Conservation (phyloP, 2,329 filamentous ascomycete species). For the Penicillium brevicompactum region DNA sequence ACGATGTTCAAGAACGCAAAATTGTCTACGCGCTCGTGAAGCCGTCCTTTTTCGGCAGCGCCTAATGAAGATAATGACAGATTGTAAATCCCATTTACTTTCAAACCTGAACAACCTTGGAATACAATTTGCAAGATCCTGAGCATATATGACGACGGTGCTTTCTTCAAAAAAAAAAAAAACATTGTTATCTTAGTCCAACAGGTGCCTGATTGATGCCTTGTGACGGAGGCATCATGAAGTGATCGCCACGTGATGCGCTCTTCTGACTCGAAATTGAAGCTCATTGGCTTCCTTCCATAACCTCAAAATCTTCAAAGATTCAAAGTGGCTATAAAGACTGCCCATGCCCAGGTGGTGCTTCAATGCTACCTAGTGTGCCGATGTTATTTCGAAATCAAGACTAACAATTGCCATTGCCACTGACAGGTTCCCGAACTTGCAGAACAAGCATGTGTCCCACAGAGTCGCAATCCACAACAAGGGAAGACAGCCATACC, state of each 20-base stretch:
- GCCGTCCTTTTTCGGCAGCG: too few species aligned
- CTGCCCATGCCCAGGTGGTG: background rate
- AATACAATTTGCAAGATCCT: too few species aligned
- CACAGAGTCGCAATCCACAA: background rate
- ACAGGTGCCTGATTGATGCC: background rate
- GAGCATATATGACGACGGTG: too few species aligned
- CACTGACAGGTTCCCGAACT: conserved; percentile 1
- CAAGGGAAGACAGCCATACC: conserved; percentile 14
- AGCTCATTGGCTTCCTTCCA: background rate
- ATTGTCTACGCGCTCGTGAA: too few species aligned
- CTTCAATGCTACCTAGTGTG: background rate
- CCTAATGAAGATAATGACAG: too few species aligned
- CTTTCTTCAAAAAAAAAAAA: too few species aligned
- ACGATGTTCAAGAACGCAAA: background rate
- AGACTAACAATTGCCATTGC: background rate
- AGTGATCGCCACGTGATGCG: background rate
- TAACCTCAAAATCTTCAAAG: background rate
- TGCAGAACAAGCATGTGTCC: conserved; percentile 1
- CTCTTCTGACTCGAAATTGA: background rate
- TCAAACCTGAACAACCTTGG: too few species aligned
- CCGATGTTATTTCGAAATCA: background rate
- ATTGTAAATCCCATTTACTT: too few species aligned
- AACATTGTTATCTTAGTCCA: background rate
- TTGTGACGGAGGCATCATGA: background rate
- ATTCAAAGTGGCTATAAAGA: background rate